These are phyloP conservation scores for Nemania bipapillata DNA, from an alignment of 2,329 filamentous ascomycete species.

Conservation along the genomic window DNA sequence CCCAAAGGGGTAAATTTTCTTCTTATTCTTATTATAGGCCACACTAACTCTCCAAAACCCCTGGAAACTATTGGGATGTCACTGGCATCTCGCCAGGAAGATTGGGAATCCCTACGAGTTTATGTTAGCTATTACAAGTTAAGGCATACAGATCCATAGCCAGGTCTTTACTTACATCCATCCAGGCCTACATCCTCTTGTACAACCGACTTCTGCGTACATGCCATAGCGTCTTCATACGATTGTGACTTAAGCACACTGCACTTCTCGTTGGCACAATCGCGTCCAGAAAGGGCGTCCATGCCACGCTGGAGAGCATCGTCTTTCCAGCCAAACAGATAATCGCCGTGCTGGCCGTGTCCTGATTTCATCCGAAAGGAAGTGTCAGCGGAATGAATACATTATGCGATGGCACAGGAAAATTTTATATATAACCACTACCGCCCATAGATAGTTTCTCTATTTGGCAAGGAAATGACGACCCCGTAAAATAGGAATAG, in stretches of 20 bases:
- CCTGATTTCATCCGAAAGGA: background rate
- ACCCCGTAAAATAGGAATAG: background rate
- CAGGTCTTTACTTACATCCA: slow-evolving; percentile 23
- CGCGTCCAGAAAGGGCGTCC: slow-evolving; percentile 26
- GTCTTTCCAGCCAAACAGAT: slow-evolving; percentile 16
- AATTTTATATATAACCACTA: no score
- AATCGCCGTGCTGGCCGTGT: slow-evolving; percentile 28
- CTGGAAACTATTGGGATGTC: slow-evolving; percentile 9
- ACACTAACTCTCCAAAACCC: background rate
- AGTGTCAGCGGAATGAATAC: no score
- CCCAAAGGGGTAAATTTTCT: background rate
- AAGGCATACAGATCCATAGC: slow-evolving; percentile 2
- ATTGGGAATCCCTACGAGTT: slow-evolving; percentile 22
- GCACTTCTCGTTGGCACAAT: slow-evolving; percentile 31
- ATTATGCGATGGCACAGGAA: no score
- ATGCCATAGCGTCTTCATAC: slow-evolving; percentile 30
- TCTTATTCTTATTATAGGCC: background rate
- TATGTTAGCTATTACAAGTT: slow-evolving; percentile 4
- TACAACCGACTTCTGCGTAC: slow-evolving; percentile 24
- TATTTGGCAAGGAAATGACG: slow-evolving; percentile 1
- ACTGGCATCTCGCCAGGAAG: slow-evolving; percentile 23
- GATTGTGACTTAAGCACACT: slow-evolving; percentile 31
- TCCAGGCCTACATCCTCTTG: slow-evolving; percentile 29
- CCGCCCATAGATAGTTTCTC: background rate
- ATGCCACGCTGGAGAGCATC: slow-evolving; percentile 22